Evolutionary conservation across 140 eudicot species (phyloP), one percentile per base, ranked within the genome.

Genomic region (Senecio squalidus): DNA sequence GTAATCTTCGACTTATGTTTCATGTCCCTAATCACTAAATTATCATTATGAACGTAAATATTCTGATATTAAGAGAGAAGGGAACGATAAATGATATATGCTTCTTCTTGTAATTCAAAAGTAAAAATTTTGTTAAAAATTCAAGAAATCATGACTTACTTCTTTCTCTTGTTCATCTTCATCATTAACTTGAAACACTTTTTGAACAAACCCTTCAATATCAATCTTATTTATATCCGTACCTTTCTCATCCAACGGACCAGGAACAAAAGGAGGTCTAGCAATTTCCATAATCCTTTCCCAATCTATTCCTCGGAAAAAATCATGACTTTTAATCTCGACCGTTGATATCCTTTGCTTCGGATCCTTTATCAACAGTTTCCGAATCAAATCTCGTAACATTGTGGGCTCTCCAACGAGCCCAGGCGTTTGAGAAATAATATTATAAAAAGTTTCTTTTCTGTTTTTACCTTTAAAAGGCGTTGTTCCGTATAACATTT

Each of bases 401-500:
- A 88, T 78, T 89, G 96, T 86, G 67, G 76, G 58, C 34, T 91
- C 96, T 3, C 96, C 94, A 13, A 68, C 71, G 2, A 91, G 61
- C 48, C 83, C 82, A 57, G 94, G 90, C 25, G 75, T 4, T 61
- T 67, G 69, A 0, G 82, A 26, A 18, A 86, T 22, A 55, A 90
- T 71, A 9, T 78, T 66, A 72, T 81, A 74, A 57, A 83, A 91
- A 1, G 98, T 86, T 44, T 81, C 91, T 63, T 86, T 91, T 55
- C 96, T 68, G 44, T 83, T 81, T 2, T 15, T 23, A 20, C 98
- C 98, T 38, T 75, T 66, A 49, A 91, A 91, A 66, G 98, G 98
- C 54, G 96, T 91, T 52, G 30, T 51, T 0, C 98, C 98, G 72
- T 91, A 91, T 6, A 91, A 67, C 98, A 91, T 83, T 55, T 91